Percentiles rank a stretch among this genome's conserved stretches.
phyloP scores from a whole-genome alignment of 2,329 filamentous ascomycete species.

The Waltergamsia citrina region DNA sequence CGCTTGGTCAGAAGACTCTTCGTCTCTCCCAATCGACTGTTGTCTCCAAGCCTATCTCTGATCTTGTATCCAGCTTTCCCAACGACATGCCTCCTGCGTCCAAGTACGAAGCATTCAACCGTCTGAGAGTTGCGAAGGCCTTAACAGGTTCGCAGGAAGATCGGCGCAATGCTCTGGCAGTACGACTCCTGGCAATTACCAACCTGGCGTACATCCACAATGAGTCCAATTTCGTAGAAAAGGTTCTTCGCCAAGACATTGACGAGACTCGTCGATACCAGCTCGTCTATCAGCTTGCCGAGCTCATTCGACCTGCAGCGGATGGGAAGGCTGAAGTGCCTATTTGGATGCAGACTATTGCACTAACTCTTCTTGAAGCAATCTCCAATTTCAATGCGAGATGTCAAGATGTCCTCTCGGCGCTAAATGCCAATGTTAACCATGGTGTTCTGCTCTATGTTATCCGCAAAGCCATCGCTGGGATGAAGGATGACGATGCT shows the following conservation, averaged over 20 bases:
- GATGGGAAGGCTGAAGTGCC: slow-evolving; percentile 61
- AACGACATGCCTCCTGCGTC: slow-evolving; percentile 60
- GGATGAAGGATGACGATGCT: slow-evolving; percentile 53
- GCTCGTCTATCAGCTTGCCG: slow-evolving; percentile 83
- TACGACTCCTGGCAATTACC: slow-evolving; percentile 77
- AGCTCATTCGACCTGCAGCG: slow-evolving; percentile 76
- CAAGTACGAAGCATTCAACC: slow-evolving; percentile 78
- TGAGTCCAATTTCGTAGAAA: slow-evolving; percentile 76
- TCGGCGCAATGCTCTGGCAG: slow-evolving; percentile 67
- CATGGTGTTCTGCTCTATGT: slow-evolving; percentile 93
- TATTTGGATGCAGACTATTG: slow-evolving; percentile 70
- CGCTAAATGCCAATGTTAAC: slow-evolving; percentile 92
- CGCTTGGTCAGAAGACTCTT: slow-evolving; percentile 45
- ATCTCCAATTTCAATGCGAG: slow-evolving; percentile 70
- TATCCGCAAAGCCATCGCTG: slow-evolving; percentile 79
- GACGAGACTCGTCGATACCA: slow-evolving; percentile 87
- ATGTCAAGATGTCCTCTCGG: slow-evolving; percentile 72
- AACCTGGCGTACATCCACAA: slow-evolving; percentile 86
- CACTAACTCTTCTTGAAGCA: slow-evolving; percentile 75
- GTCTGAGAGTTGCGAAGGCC: slow-evolving; percentile 75
- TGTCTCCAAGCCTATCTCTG: slow-evolving; percentile 40
- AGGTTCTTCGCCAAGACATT: slow-evolving; percentile 75
- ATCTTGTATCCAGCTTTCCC: slow-evolving; percentile 46
- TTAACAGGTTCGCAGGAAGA: slow-evolving; percentile 55
- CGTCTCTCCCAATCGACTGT: slow-evolving; percentile 55